These are phyloP conservation scores for Xerocomus spinulosus DNA, from an alignment of 768 basidiomycete genomes.

Conservation along the genomic window DNA sequence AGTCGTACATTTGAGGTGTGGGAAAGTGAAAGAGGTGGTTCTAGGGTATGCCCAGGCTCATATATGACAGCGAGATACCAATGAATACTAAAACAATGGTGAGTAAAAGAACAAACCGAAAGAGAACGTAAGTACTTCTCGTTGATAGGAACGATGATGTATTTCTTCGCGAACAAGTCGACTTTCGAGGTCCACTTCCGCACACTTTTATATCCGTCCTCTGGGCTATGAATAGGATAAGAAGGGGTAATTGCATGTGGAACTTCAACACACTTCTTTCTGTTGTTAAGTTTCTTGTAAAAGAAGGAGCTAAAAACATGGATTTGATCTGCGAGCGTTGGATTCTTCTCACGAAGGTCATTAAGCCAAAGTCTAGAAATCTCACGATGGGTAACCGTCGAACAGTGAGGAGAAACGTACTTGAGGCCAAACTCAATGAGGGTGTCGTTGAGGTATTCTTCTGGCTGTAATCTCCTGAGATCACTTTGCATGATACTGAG, in stretches of 20 bases:
- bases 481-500: slow-evolving; percentile 83
- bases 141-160: slow-evolving; percentile 93
- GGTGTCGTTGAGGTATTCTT: slow-evolving; percentile 93
- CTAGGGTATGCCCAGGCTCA: slow-evolving; percentile 62
- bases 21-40: slow-evolving; percentile 40
- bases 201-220: slow-evolving; percentile 78
- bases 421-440: slow-evolving; percentile 95
- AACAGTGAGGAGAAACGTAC: slow-evolving; percentile 41
- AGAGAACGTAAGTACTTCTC: slow-evolving; percentile 64
- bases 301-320: slow-evolving; percentile 98
- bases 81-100: slow-evolving; percentile 58
- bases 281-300: slow-evolving; percentile 82
- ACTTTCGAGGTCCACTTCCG: slow-evolving; percentile 92
- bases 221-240: slow-evolving; percentile 31
- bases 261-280: slow-evolving; percentile 44
- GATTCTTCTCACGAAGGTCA: slow-evolving; percentile 49
- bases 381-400: slow-evolving; percentile 1
- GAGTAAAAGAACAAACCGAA: neutral
- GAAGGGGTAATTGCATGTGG: neutral
- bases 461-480: slow-evolving; percentile 62
- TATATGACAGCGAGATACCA: slow-evolving; percentile 97
- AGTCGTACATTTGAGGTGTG: slow-evolving; percentile 7
- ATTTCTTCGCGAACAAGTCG: slow-evolving; percentile 87
- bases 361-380: slow-evolving; percentile 62
- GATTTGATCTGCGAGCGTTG: slow-evolving; percentile 63